These are phyloP conservation scores for Mucor indicus DNA, from an alignment of 371 early-diverging fungal genomes.

Conservation along the genomic window DNA sequence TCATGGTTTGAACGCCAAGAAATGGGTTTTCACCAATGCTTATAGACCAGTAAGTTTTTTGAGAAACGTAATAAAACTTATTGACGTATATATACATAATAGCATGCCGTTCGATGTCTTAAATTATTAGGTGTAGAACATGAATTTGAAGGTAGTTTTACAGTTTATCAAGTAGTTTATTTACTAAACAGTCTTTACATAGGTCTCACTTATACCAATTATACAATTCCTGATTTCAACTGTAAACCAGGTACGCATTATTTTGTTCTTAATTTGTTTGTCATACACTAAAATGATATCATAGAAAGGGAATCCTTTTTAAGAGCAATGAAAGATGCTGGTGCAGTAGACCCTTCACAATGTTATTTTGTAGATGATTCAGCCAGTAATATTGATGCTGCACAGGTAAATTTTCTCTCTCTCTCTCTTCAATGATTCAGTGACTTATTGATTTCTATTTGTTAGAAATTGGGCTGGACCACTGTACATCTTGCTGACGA, in stretches of 20 bases:
- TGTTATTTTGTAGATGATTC: constrained; percentile 83
- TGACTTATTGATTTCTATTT: no score
- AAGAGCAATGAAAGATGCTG: constrained; percentile 72
- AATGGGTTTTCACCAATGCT: constrained; percentile 89
- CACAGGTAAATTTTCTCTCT: constrained; percentile 37
- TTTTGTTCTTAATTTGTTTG: no score
- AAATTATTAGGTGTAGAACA: constrained; percentile 63
- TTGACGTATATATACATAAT: not conserved
- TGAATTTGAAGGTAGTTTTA: constrained; percentile 64
- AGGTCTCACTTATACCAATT: constrained; percentile 74
- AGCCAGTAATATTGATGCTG: constrained; percentile 63
- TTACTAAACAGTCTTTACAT: no score
- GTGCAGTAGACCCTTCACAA: constrained; percentile 45
- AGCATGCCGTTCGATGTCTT: constrained; percentile 74
- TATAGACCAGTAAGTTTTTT: constrained; percentile 51
- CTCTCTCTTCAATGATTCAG: no score
- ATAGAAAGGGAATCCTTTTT: no score
- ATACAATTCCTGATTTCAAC: constrained; percentile 62
- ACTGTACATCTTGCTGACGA: constrained; percentile 62
- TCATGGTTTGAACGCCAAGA: constrained; percentile 46
- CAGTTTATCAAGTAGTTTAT: not conserved
- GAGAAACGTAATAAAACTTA: not conserved
- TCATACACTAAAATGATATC: no score
- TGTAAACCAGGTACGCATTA: constrained; percentile 71
- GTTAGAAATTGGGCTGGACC: constrained; percentile 68